Base-by-base conservation (phyloP, 225 moss, liverwort and hornwort genomes). In the Sphagnum tenellum region DNA sequence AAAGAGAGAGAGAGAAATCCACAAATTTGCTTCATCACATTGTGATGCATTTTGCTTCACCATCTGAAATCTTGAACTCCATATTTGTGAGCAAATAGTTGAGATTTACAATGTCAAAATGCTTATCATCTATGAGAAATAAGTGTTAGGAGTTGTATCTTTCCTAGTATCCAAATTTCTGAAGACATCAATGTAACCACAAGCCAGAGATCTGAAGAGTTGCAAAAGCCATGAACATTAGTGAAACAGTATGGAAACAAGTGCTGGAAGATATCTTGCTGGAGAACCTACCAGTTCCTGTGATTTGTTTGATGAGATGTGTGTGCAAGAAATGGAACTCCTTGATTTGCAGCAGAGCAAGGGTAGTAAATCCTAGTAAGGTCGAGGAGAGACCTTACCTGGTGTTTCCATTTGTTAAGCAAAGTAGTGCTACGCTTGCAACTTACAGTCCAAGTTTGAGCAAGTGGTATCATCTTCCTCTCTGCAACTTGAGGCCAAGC, bases 271-370 rank as follows among this genome's bases (percentile, higher is more conserved):
- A 70, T 50, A 76, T 85, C 72, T 57, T 76, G 63, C 64, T 56
- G 29, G 76, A 78, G 59, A 81, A 76, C 29, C 65, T 85, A 65
- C 84, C 78, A 29, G 76, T 78, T 64, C 81, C 76, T 3, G 67
- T 81, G 52, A 75, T 85, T 9, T 85, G 81, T 55, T 62, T 81
- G 46, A 60, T 85, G 52, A 71, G 74, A 67, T 85, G 78, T 55
- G 78, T 81, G 59, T 77, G 81, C 81, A 81, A 76, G 74, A 71
- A 76, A 6, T 85, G 84, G 81, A 81, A 78, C 64, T 71, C 60
- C 49, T 78, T 73, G 80, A 71, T 70, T 11, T 52, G 67, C 48
- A 67, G 64, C 13, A 65, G 72, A 0, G 66, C 64, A 49, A 65
- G 72, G 2, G 66, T 66, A 49, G 69, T 48, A 50, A 13, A 60